Evolutionary conservation across 225 moss, liverwort and hornwort genomes (phyloP).

Genomic region (Physcomitrium patens): DNA sequence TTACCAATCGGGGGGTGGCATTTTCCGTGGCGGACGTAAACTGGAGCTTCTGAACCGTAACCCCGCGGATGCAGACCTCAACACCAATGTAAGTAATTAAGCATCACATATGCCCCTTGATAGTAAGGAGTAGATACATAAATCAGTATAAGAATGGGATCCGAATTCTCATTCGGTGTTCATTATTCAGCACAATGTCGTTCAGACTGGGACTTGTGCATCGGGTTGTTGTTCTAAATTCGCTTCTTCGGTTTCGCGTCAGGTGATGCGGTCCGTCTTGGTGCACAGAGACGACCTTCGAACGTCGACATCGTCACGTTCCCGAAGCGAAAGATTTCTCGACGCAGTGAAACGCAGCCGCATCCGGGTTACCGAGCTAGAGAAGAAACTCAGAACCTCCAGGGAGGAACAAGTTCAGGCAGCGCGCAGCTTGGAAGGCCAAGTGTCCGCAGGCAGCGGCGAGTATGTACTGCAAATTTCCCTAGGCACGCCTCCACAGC

Average conservation of each 20-base stretch:
- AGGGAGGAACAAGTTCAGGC: background rate
- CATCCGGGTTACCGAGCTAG: conserved; percentile 26
- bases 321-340: conserved; percentile 33
- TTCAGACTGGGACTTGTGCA: background rate
- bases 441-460: conserved; percentile 37
- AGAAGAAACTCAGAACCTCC: conserved; percentile 19
- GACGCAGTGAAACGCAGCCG: conserved; percentile 43
- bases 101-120: background rate
- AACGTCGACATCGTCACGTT: conserved; percentile 17
- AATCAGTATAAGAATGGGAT: background rate
- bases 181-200: background rate
- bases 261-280: conserved; percentile 41
- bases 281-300: conserved; percentile 34
- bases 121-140: background rate
- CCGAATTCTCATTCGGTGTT: background rate
- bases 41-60: conserved; percentile 27
- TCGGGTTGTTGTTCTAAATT: background rate
- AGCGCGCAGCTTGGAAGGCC: conserved; percentile 17
- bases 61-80: conserved; percentile 14
- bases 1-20: conserved; percentile 25
- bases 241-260: conserved; percentile 1
- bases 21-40: conserved; percentile 14
- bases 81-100: conserved; percentile 31
- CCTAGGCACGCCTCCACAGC: conserved; percentile 64
- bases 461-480: conserved; percentile 57